Base-by-base conservation (phyloP, 345 rosid genomes). In the Salix koriyanagi region DNA sequence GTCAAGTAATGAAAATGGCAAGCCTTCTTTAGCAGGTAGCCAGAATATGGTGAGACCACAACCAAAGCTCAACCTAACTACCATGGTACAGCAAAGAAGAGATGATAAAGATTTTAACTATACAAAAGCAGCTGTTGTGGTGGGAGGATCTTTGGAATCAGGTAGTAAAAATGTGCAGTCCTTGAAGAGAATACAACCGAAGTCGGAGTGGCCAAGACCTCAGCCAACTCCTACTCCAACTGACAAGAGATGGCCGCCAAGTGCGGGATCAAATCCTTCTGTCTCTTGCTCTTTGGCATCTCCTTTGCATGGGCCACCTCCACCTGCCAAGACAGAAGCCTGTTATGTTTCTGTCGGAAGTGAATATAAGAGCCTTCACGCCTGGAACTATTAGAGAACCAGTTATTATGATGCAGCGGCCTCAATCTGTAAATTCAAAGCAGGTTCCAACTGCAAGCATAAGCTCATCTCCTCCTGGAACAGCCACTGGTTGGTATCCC, bases 101-200 rank as follows among this genome's bases (percentile, higher is more conserved):
- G 94, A 92, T 71, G 95, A 89, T 37, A 89, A 80, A 77, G 91
- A 82, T 77, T 86, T 88, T 71, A 90, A 91, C 81, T 89, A 88
- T 79, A 78, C 89, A 12, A 93, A 83, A 81, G 67, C 85, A 36
- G 52, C 82, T 68, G 84, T 83, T 67, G 56, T 79, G 15, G 70
- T 48, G 11, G 84, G 75, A 77, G 85, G 65, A 72, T 71, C 80
- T 67, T 72, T 77, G 46, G 92, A 89, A 74, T 42, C 85, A 7
- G 79, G 56, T 76, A 76, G 64, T 65, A 90, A 86, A 85, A 85
- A 77, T 79, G 65, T 72, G 70, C 93, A 84, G 82, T 83, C 88
- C 34, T 72, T 88, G 86, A 91, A 87, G 83, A 88, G 83, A 88
- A 73, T 80, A 46, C 89, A 87, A 21, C 84, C 82, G 1, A 90